A percentile compares a stretch with the other conserved stretches of the same genome.
These are phyloP conservation scores for Myxozyma lipomycoides DNA, from an alignment of 805 yeast species.

Conservation along the genomic window DNA sequence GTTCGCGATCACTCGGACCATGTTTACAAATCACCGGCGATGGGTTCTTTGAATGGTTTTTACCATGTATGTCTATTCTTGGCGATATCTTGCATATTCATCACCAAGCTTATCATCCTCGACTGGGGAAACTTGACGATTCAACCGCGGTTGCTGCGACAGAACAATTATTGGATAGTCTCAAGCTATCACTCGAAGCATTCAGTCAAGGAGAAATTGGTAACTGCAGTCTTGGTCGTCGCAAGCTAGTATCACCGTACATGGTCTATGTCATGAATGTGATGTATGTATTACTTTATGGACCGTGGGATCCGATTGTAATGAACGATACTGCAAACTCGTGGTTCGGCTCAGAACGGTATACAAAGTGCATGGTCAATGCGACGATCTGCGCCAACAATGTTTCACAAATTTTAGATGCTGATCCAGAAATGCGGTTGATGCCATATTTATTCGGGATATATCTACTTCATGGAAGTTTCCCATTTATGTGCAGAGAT, in stretches of 20 bases:
- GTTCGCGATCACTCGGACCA: not conserved
- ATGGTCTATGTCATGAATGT: slow-evolving; percentile 28
- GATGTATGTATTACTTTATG: slow-evolving; percentile 30
- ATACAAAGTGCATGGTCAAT: slow-evolving; percentile 28
- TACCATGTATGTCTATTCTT: slow-evolving; percentile 39
- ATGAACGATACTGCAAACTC: slow-evolving; percentile 28
- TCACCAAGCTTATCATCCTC: slow-evolving; percentile 32
- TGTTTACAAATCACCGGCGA: slow-evolving; percentile 29
- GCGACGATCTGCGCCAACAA: slow-evolving; percentile 32
- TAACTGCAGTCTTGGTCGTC: not conserved
- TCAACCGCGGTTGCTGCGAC: not conserved
- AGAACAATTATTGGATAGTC: not conserved
- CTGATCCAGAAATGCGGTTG: slow-evolving; percentile 33
- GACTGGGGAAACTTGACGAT: slow-evolving; percentile 2
- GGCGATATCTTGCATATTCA: slow-evolving; percentile 34
- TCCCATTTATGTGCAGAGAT: slow-evolving; percentile 4
- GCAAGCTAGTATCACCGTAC: slow-evolving; percentile 1
- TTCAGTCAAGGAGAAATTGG: slow-evolving; percentile 7
- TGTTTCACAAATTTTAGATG: slow-evolving; percentile 29
- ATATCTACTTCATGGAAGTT: slow-evolving; percentile 34
- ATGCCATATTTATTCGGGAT: slow-evolving; percentile 38
- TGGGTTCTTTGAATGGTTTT: slow-evolving; percentile 42
- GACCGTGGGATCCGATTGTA: slow-evolving; percentile 36
- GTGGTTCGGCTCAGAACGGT: slow-evolving; percentile 25
- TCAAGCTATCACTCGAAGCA: slow-evolving; percentile 6